These are phyloP conservation scores for Rhynchospora breviuscula DNA, from an alignment of 176 grass and related monocot species.

Conservation along the genomic window DNA sequence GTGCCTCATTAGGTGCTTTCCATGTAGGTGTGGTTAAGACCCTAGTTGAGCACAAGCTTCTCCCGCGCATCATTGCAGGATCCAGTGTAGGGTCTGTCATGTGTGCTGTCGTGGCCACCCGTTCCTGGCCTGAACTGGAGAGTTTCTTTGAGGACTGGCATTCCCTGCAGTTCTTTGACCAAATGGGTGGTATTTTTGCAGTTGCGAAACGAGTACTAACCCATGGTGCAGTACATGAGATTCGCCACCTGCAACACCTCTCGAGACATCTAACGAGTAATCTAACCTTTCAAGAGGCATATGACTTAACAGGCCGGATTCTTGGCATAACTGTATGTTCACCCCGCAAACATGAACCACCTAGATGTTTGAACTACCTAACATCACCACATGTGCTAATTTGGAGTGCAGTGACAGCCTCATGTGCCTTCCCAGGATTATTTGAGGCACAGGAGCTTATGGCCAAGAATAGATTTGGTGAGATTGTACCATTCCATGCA, in stretches of 20 bases:
- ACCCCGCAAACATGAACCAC: conserved; percentile 80
- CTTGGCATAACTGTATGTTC: conserved; percentile 87
- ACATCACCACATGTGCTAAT: conserved; percentile 92
- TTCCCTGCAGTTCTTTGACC: conserved; percentile 87
- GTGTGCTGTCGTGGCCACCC: conserved; percentile 71
- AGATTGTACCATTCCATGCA: conserved; percentile 82
- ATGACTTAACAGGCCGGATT: conserved; percentile 81
- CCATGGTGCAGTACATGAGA: conserved; percentile 73
- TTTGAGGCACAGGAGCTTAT: conserved; percentile 96
- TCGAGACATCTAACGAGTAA: conserved; percentile 82
- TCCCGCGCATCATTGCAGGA: conserved; percentile 84
- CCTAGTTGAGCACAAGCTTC: conserved; percentile 71
- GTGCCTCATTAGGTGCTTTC: conserved; percentile 81
- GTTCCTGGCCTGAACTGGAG: conserved; percentile 81
- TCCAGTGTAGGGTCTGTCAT: conserved; percentile 87
- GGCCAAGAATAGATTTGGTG: conserved; percentile 90
- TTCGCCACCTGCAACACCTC: conserved; percentile 61
- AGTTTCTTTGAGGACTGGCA: conserved; percentile 94
- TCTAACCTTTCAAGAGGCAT: conserved; percentile 97
- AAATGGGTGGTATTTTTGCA: conserved; percentile 79
- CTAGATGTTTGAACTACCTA: conserved; percentile 86
- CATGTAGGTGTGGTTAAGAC: conserved; percentile 88
- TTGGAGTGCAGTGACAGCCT: conserved; percentile 91
- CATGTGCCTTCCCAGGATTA: conserved; percentile 87
- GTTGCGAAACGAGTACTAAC: conserved; percentile 81